These are phyloP conservation scores for Fusarium incarnatum DNA, from an alignment of 2,329 filamentous ascomycete species.

Conservation along the genomic window DNA sequence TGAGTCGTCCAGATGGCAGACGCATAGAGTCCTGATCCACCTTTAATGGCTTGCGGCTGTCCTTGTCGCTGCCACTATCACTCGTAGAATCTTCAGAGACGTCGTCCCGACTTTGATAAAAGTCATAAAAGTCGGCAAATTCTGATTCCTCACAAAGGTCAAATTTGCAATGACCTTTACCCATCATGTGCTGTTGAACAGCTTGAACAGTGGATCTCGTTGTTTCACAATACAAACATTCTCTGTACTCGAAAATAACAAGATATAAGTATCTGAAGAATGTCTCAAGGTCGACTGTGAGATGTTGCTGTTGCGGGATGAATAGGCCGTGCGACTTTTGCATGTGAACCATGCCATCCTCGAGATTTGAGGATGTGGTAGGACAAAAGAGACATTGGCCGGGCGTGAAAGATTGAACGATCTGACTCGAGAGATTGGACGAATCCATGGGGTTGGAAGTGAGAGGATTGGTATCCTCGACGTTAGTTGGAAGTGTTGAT, in stretches of 20 bases:
- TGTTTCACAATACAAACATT: conserved; percentile 16
- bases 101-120: background rate
- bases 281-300: conserved; percentile 11
- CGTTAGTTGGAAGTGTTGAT: too few species aligned
- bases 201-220: background rate
- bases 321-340: conserved; percentile 7
- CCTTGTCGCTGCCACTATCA: accelerated
- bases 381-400: conserved; percentile 14
- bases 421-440: too few species aligned
- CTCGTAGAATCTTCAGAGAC: accelerated
- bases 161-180: conserved; percentile 22
- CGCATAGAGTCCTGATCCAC: background rate
- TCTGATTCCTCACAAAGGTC: conserved; percentile 1
- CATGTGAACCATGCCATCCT: conserved; percentile 13
- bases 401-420: background rate
- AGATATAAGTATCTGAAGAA: background rate
- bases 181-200: conserved; percentile 17
- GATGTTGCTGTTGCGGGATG: background rate
- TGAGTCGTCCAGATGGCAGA: conserved; percentile 2
- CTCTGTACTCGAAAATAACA: conserved; percentile 1
- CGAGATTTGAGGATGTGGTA: background rate
- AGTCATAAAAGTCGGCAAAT: conserved; percentile 21
- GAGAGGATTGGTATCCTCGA: background rate
- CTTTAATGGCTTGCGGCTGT: background rate
- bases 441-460: background rate